phyloP scores from a whole-genome alignment of 495 filamentous ascomycete species.

The Articulospora tetracladia region DNA sequence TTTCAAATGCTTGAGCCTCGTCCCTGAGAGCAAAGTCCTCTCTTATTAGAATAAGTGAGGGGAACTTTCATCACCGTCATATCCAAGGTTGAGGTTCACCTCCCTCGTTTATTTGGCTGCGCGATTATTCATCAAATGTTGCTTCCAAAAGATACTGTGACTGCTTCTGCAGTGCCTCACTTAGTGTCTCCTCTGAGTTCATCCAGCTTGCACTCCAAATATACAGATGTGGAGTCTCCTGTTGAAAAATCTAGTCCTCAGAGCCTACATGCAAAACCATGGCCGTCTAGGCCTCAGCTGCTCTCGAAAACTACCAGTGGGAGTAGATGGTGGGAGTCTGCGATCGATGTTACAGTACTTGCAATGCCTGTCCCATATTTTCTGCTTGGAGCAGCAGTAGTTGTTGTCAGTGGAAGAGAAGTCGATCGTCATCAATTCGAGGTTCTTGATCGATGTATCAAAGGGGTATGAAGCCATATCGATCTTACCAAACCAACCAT shows the following conservation, averaged over 20 bases:
- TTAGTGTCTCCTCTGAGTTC: neutral
- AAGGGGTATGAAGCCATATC: conserved; percentile 12
- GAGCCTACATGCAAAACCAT: conserved; percentile 17
- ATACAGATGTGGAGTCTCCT: neutral
- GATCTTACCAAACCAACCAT: neutral
- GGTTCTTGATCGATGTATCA: conserved; percentile 16
- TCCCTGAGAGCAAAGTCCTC: neutral
- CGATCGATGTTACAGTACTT: conserved; percentile 9
- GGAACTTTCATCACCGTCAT: neutral
- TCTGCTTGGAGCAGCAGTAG: conserved; percentile 7
- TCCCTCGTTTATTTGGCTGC: neutral
- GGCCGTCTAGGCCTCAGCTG: conserved; percentile 16
- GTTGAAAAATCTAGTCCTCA: neutral
- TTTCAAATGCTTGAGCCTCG: neutral
- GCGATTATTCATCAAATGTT: neutral
- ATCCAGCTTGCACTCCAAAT: neutral
- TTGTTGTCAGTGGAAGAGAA: conserved; percentile 14
- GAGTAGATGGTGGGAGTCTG: conserved; percentile 32
- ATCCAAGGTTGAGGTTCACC: neutral
- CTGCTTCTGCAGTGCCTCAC: neutral
- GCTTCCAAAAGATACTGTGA: neutral
- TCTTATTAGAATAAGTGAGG: neutral
- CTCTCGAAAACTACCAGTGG: conserved; percentile 26
- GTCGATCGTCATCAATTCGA: conserved; percentile 3
- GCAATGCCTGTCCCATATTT: conserved; percentile 16